Base-by-base conservation (phyloP, 169 alveolate species). In the Plasmodium adleri region DNA sequence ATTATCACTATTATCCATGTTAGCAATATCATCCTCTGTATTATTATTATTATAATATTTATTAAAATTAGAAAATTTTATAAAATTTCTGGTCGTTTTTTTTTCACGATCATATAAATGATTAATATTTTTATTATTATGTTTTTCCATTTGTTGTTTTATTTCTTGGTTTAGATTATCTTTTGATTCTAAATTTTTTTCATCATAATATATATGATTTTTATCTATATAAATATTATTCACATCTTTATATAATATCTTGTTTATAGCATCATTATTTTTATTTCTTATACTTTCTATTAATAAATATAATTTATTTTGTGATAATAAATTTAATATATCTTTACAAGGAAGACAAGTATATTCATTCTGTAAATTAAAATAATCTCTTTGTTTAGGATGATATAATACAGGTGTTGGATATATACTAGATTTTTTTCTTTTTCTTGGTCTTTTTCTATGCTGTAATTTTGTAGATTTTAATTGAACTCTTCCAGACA, bases 381-480 rank as follows among this genome's bases (percentile, higher is more conserved):
- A 86, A 54, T 72, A 72, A 56, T 86, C 88, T 66, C 67, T 86
- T 52, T 86, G 92, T 17, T 49, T 45, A 1, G 92, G 92, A 43
- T 86, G 88, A 39, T 86, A 86, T 66, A 86, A 86, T 13, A 86
- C 92, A 8, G 92, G 92, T 1, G 92, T 86, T 72, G 76, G 49
- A 52, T 86, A 86, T 43, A 86, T 86, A 24, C 72, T 87, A 2
- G 92, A 86, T 59, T 86, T 86, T 22, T 86, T 86, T 66, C 76
- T 71, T 73, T 86, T 86, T 26, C 68, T 86, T 2, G 92, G 92
- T 49, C 92, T 70, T 56, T 86, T 86, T 24, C 92, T 59, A 64
- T 86, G 74, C 49, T 86, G 92, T 45, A 86, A 54, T 72, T 86
- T 86, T 9, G 92, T 86, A n/a, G 92, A 86, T 50, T 86, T 86